phyloP scores from a whole-genome alignment of 768 basidiomycete genomes.

The Boletellus ananas region DNA sequence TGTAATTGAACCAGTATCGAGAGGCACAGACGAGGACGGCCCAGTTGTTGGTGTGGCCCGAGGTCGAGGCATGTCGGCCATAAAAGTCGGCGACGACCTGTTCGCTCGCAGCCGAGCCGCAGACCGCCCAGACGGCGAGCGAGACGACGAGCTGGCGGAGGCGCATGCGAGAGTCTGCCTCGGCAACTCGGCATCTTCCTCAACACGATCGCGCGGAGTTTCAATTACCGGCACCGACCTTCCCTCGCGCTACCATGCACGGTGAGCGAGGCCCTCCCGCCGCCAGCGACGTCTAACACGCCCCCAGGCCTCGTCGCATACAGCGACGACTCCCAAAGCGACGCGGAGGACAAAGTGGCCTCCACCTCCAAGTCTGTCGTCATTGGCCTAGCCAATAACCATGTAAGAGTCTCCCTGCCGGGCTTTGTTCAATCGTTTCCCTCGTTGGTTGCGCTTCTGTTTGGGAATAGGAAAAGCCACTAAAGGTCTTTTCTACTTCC shows the following conservation, averaged over 20 bases:
- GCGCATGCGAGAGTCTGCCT: constrained; percentile 19
- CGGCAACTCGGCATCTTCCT: constrained; percentile 27
- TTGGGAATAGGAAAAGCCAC: constrained; percentile 60
- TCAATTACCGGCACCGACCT: constrained; percentile 11
- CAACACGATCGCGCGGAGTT: constrained; percentile 17
- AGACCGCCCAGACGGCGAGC: constrained; percentile 36
- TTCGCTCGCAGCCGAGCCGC: constrained; percentile 28
- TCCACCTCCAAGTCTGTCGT: constrained; percentile 24
- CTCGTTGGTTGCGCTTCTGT: constrained; percentile 60
- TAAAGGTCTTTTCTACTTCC: constrained; percentile 32
- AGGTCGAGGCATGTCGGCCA: constrained; percentile 33
- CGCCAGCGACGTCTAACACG: constrained; percentile 2
- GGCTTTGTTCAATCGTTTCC: constrained; percentile 47
- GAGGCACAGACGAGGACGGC: constrained; percentile 95
- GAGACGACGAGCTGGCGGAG: constrained; percentile 31
- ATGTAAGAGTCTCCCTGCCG: constrained; percentile 61
- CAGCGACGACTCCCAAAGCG: constrained; percentile 61
- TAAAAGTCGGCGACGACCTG: constrained; percentile 47
- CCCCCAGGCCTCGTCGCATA: constrained; percentile 57
- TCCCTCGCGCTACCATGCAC: constrained; percentile 23
- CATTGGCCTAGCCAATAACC: constrained; percentile 23
- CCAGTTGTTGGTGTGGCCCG: constrained; percentile 93
- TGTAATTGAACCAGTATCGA: constrained; percentile 97
- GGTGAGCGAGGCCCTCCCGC: constrained; percentile 19
- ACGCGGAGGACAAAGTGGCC: constrained; percentile 43